Base-by-base conservation (phyloP, 202 grass and related monocot species). In the Dendrocalamus latiflorus region DNA sequence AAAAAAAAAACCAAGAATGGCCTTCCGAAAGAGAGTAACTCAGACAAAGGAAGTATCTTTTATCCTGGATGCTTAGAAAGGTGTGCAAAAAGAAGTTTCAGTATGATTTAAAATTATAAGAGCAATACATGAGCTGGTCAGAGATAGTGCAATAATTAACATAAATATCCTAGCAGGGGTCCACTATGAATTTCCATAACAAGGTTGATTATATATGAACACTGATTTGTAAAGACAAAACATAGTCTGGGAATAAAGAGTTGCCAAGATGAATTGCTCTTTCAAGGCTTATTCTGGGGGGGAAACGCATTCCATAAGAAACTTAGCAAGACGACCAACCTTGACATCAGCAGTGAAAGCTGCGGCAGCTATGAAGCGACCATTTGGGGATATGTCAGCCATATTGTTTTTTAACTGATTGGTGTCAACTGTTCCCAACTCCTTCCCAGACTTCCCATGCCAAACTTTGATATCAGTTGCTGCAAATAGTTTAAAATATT, bases 371-470 rank as follows among this genome's bases (percentile, higher is more conserved):
- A 99, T 88, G 84, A 96, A 96, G 70, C 89, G 93, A 3, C 93
- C 93, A 86, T 99, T 99, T 80, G 91, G 87, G 20, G 96, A 99
- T 90, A 96, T 86, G 64, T 83, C 68, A 89, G 91, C 93, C 96
- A 99, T 99, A 74, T 99, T 99, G 65, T 99, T 99, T 87, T 99
- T 99, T 39, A 99, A 81, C 63, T 96, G 96, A 83, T 94, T 99
- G 33, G 96, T 89, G 43, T 99, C 93, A 82, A 96, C 93, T 49
- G 83, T 74, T 89, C 93, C 96, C 51, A 99, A 73, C 54, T 93
- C 89, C 78, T 96, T 99, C 49, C 96, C 93, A 74, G 81, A 94
- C 88, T 96, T 99, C 24, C 96, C 96, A 18, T 96, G 91, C 96
- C 96, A 96, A 83, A 96, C 49, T 92, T 99, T 99, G 59, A 99